Conservation (phyloP, 1,284 basidiomycete genomes). For the Rhodotorula sp. region DNA sequence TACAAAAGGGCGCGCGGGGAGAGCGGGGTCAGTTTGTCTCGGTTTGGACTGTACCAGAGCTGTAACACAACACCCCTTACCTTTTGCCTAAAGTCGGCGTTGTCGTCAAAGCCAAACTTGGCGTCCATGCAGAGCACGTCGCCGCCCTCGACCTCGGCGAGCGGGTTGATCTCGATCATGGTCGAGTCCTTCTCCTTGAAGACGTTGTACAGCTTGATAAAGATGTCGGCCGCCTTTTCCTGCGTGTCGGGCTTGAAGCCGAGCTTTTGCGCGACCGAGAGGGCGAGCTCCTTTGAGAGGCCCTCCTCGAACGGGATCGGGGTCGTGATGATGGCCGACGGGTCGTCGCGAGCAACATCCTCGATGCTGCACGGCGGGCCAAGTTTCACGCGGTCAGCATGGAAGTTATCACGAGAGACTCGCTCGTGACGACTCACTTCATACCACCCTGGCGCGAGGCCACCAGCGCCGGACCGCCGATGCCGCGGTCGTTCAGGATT, state of each 20-base stretch:
- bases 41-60: background rate
- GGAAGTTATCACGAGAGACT: accelerated
- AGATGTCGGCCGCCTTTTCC: constrained; percentile 85
- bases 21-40: background rate
- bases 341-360: constrained; percentile 97
- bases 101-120: constrained; percentile 99
- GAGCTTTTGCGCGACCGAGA: constrained; percentile 81
- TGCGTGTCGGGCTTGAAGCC: constrained; percentile 77
- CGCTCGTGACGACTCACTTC: constrained; percentile 39
- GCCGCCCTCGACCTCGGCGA: constrained; percentile 93
- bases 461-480: constrained; percentile 88
- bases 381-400: constrained; percentile 55
- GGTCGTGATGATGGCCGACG: constrained; percentile 92
- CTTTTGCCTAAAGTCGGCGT: constrained; percentile 95
- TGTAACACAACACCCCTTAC: background rate
- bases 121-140: constrained; percentile 99
- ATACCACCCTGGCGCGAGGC: constrained; percentile 73
- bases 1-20: background rate
- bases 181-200: constrained; percentile 99
- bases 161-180: constrained; percentile 99
- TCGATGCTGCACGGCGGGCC: constrained; percentile 63
- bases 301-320: constrained; percentile 87
- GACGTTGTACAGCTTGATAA: constrained; percentile 91
- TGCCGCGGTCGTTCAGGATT: constrained; percentile 89
- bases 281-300: constrained; percentile 64